These are phyloP conservation scores for Trichoderma gamsii DNA, from an alignment of 495 filamentous ascomycete genomes.

Conservation along the genomic window DNA sequence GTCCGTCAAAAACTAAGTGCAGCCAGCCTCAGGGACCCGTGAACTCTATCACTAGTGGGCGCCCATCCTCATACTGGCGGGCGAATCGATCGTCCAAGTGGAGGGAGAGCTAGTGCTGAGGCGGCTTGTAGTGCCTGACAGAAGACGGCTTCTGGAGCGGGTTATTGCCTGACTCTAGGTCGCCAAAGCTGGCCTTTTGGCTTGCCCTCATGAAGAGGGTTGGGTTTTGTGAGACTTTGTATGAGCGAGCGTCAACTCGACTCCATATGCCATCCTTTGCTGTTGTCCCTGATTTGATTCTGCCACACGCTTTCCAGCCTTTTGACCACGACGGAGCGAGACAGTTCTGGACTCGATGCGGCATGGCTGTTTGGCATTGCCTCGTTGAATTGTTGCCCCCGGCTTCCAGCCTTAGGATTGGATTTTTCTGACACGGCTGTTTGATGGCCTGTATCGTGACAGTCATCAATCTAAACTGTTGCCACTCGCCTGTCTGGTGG, in stretches of 20 bases:
- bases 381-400: background rate
- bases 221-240: background rate
- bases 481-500: background rate
- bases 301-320: background rate
- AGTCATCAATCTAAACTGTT: background rate
- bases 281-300: constrained; percentile 4
- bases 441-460: background rate
- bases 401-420: background rate
- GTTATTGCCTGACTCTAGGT: background rate
- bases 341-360: background rate
- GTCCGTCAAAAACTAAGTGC: background rate
- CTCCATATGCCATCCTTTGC: background rate
- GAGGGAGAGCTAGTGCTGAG: background rate
- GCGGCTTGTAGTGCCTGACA: background rate
- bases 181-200: background rate
- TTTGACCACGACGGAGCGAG: background rate
- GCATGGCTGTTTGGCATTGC: constrained; percentile 2
- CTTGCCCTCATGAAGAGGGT: background rate
- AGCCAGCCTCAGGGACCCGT: constrained; percentile 1
- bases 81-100: background rate
- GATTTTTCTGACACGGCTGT: background rate
- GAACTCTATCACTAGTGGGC: background rate
- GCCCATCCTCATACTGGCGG: background rate
- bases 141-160: background rate
- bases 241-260: constrained; percentile 6